Base-by-base conservation (phyloP, 805 yeast genomes). In the Ogataea minuta region DNA sequence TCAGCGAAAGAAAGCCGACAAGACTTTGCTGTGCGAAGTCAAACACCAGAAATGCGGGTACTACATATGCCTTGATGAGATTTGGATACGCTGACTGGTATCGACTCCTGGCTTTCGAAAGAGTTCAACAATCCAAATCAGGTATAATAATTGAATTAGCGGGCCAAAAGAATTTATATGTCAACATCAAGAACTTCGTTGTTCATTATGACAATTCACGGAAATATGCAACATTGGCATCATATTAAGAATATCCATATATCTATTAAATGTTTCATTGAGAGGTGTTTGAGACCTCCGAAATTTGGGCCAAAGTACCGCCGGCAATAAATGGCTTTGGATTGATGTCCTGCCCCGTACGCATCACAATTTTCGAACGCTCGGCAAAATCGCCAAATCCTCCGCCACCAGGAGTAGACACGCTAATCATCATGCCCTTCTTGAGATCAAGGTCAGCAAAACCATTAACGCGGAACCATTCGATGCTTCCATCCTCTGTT, bases 231-330 rank as follows among this genome's bases (percentile, higher is more conserved):
- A n/a, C n/a, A n/a, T n/a, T n/a, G n/a, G n/a, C n/a, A n/a, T n/a
- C n/a, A n/a, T n/a, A 39, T 13, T 6, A 25, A 25, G 11, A 19
- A 6, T 19, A 8, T 19, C 21, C 8, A 5, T 19, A 19, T 19
- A 6, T 19, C 21, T 8, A 19, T 8, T 8, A 10, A 25, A 13
- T 6, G 28, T 5, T 25, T 13, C 30, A 34, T 20, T 46, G 45
- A 12, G 41, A 36, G 7, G 37, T 33, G 23, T 57, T 56, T 6
- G 57, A 54, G 26, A 50, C 50, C 4, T 49, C 36, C 25, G 32
- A 28, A 12, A 55, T 12, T 32, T 36, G 31, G 20, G 38, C 48
- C 12, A 50, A 40, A 13, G 50, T 42, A 9, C 55, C 55, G 28
- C 52, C 51, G 13, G 55, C 49, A 9, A 48, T 23, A 14, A 52